A percentile compares a stretch with the other conserved stretches of the same genome.
Conservation (phyloP, 2,329 filamentous ascomycete species). For the Chrysoporthe deuterocubensis region DNA sequence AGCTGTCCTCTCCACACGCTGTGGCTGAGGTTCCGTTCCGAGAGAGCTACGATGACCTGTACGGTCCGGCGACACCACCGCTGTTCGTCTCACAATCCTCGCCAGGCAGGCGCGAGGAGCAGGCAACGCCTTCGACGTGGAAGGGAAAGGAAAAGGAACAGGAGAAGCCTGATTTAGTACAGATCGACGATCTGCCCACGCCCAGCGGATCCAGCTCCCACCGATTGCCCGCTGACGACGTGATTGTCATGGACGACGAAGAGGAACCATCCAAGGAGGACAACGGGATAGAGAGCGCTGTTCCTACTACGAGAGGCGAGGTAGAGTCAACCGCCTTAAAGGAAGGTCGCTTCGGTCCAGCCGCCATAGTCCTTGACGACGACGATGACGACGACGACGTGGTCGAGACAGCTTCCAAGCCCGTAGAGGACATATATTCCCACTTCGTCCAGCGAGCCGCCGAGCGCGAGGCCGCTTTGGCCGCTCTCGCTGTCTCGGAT, state of each 20-base stretch:
- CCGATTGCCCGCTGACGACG: conserved; percentile 8
- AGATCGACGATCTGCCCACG: conserved; percentile 17
- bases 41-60: conserved; percentile 23
- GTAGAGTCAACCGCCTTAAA: not conserved
- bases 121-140: conserved; percentile 29
- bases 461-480: conserved; percentile 35
- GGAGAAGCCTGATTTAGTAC: conserved; percentile 24
- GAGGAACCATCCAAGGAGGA: conserved; percentile 29
- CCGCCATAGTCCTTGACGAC: conserved; percentile 33
- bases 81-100: conserved; percentile 8
- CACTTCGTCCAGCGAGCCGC: conserved; percentile 51
- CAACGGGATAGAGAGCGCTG: conserved; percentile 24
- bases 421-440: conserved; percentile 48
- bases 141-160: conserved; percentile 34
- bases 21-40: not conserved
- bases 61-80: conserved; percentile 26
- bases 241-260: conserved; percentile 33
- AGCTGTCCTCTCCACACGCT: conserved; percentile 16
- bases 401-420: not conserved
- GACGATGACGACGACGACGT: conserved; percentile 30
- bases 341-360: conserved; percentile 7
- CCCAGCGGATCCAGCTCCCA: conserved; percentile 23
- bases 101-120: not conserved
- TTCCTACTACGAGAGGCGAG: conserved; percentile 7
- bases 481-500: conserved; percentile 28